Evolutionary conservation across 768 basidiomycete species (phyloP).

Genomic region (Mrakia hoshinonis): DNA sequence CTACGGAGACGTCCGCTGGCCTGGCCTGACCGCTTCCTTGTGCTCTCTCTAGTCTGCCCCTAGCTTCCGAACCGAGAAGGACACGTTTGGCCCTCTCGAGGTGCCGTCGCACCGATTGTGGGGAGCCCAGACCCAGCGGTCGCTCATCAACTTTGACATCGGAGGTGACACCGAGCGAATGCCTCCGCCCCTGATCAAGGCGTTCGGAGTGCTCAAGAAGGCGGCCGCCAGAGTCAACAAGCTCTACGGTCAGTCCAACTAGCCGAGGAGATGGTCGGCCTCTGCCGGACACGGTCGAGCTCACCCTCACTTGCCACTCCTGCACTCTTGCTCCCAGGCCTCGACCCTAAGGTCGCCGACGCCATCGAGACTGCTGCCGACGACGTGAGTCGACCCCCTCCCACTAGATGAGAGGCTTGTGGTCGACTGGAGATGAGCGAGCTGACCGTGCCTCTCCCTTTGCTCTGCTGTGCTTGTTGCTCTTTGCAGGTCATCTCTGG

Average conservation of each 20-base stretch:
- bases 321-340: slow-evolving; percentile 30
- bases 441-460: background rate
- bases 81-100: slow-evolving; percentile 90
- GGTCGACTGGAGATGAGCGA: background rate
- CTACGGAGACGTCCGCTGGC: background rate
- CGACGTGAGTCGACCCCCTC: slow-evolving; percentile 52
- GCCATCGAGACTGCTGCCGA: slow-evolving; percentile 90
- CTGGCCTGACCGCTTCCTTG: too few relatives aligned
- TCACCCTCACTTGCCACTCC: background rate
- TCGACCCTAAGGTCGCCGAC: slow-evolving; percentile 75
- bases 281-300: background rate
- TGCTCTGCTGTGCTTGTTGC: background rate
- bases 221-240: slow-evolving; percentile 87
- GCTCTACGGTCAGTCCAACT: slow-evolving; percentile 53
- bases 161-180: slow-evolving; percentile 89
- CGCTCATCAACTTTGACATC: slow-evolving; percentile 96
- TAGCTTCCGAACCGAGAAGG: slow-evolving; percentile 61
- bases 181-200: slow-evolving; percentile 91
- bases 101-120: slow-evolving; percentile 85
- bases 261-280: background rate
- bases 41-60: slow-evolving; percentile 3
- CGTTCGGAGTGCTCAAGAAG: slow-evolving; percentile 95
- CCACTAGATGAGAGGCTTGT: background rate
- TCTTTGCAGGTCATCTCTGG: slow-evolving; percentile 80
- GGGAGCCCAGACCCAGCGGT: slow-evolving; percentile 98